Base-by-base conservation (phyloP, 202 grass and related monocot species). In the Bolboschoenoplectus hybrid region DNA sequence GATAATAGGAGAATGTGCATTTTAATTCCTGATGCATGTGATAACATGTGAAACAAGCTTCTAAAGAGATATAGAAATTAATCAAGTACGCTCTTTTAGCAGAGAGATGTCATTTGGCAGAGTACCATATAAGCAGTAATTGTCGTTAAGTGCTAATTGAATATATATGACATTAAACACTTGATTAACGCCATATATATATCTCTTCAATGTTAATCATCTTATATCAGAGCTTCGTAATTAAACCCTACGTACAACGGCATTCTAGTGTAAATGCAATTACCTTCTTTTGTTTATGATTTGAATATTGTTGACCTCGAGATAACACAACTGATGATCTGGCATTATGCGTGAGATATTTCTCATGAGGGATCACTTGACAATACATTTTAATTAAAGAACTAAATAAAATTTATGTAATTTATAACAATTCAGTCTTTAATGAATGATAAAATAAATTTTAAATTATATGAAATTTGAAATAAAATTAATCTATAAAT, bases 1-100 rank as follows among this genome's bases (percentile, higher is more conserved):
- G 34, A 41, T 58, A 78, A 55, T 38, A 77, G 32, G 74, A 77
- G 32, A 77, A 56, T 56, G 50, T 77, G 74, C 74, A 77, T 32
- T 19, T 26, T 26, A 26, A 26, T 26, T 56, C 34, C 49, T 38
- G 2, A 17, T 55, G 44, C 74, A 77, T 58, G 74, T 78, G 74
- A 78, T 9, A 56, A 57, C 74, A 78, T 56, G 50, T 78, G 50
- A 78, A 51, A 78, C 16, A 56, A 78, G 50, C 49, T 55, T 78
- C 74, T 78, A 12, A 73, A 49, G 8, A 47, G 12, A 49, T 73
- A 26, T 26, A 26, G 26, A 11, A 72, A 1, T 26, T 32, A 1
- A 52, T 75, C 35, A 76, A 78, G 9, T 17, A 72, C 68, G 7
- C 49, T 46, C 19, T 71, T 71, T 19, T n/a, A 1, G 44, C 1